These are phyloP conservation scores for Penicillium canariense DNA, from an alignment of 495 filamentous ascomycete genomes.

Conservation along the genomic window DNA sequence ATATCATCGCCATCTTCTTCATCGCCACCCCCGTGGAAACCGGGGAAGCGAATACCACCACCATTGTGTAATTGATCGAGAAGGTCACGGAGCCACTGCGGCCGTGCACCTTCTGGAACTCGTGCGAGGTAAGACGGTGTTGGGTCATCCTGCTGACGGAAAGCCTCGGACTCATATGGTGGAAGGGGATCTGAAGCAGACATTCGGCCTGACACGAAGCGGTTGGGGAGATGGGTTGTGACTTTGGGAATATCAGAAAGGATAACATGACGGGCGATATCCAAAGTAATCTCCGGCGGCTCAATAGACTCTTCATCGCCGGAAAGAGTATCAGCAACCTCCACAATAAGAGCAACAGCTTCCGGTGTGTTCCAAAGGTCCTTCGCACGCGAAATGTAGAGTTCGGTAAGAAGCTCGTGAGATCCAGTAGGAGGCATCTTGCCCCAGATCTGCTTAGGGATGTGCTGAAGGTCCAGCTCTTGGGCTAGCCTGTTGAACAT, in stretches of 20 bases:
- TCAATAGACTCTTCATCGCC: slow-evolving; percentile 38
- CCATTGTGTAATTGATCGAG: slow-evolving; percentile 38
- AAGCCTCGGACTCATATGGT: slow-evolving; percentile 44
- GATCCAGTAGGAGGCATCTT: slow-evolving; percentile 60
- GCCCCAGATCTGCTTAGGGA: slow-evolving; percentile 80
- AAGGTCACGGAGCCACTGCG: slow-evolving; percentile 45
- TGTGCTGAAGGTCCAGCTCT: slow-evolving; percentile 67
- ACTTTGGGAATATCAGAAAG: slow-evolving; percentile 65
- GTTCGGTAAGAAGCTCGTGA: slow-evolving; percentile 71
- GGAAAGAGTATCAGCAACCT: slow-evolving; percentile 60
- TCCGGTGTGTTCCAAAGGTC: slow-evolving; percentile 89
- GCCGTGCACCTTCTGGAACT: slow-evolving; percentile 33
- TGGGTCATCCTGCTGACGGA: slow-evolving; percentile 39
- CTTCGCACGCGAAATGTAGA: slow-evolving; percentile 78
- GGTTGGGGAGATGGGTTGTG: slow-evolving; percentile 42
- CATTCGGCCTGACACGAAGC: slow-evolving; percentile 41
- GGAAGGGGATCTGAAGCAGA: slow-evolving; percentile 48
- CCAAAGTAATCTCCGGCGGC: slow-evolving; percentile 52
- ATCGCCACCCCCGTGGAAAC: slow-evolving; percentile 12
- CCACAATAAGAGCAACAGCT: slow-evolving; percentile 64
- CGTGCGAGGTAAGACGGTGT: slow-evolving; percentile 35
- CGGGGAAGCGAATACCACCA: slow-evolving; percentile 27
- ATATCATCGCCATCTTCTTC: slow-evolving; percentile 14
- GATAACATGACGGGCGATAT: slow-evolving; percentile 76
- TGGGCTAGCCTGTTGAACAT: slow-evolving; percentile 73